A percentile compares a stretch with the other conserved stretches of the same genome.
phyloP scores from a whole-genome alignment of 2,329 filamentous ascomycete genomes.

The Cladorrhinum sp. region DNA sequence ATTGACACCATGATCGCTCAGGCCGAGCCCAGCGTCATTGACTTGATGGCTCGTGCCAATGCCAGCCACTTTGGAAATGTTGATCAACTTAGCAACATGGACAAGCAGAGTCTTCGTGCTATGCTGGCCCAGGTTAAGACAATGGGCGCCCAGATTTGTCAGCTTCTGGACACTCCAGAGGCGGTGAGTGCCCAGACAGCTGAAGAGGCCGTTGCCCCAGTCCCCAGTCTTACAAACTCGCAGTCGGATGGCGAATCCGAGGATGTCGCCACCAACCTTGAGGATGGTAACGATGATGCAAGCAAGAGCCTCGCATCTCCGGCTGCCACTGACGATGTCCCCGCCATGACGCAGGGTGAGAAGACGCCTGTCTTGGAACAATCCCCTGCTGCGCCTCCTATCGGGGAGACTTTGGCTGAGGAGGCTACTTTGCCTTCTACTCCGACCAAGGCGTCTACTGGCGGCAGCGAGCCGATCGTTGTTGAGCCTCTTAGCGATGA shows the following conservation, averaged over 20 bases:
- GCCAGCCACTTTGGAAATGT: constrained; percentile 39
- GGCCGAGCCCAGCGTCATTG: constrained; percentile 44
- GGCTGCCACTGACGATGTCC: constrained; percentile 25
- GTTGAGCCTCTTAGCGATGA: constrained; percentile 16
- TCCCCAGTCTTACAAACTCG: constrained; percentile 23
- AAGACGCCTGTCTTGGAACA: constrained; percentile 18
- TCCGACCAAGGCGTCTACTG: constrained; percentile 13
- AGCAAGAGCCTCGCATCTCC: constrained; percentile 25
- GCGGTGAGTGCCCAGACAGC: not conserved
- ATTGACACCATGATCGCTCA: constrained; percentile 55
- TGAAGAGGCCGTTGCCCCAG: constrained; percentile 1
- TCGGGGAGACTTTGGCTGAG: not conserved
- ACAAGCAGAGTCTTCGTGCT: constrained; percentile 45
- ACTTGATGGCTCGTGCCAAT: constrained; percentile 49
- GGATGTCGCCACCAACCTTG: constrained; percentile 1
- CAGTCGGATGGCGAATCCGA: constrained; percentile 22
- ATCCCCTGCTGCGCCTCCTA: constrained; percentile 9
- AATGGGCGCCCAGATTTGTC: constrained; percentile 41
- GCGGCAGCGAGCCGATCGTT: constrained; percentile 13
- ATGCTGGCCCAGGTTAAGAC: constrained; percentile 48
- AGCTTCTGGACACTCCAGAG: constrained; percentile 13
- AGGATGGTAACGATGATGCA: constrained; percentile 1
- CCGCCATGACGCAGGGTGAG: constrained; percentile 23
- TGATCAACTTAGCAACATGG: constrained; percentile 40
- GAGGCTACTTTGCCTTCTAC: constrained; percentile 14